Evolutionary conservation across 73 alveolate genomes (phyloP).

Genomic region (Loxodes magnus): DNA sequence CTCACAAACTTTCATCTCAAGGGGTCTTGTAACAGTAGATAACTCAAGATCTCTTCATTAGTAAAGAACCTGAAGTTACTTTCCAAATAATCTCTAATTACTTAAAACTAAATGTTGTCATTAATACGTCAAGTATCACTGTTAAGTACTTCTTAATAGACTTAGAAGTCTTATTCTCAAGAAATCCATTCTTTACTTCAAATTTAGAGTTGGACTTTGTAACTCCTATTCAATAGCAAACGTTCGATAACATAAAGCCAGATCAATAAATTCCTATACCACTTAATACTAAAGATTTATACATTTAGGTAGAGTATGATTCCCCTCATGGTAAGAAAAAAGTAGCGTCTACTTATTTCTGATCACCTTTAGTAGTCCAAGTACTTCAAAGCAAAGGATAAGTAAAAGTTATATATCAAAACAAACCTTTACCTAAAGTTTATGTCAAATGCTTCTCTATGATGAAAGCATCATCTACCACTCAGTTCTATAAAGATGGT

Average conservation of each 20-base stretch:
- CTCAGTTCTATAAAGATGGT: slow-evolving; percentile 83
- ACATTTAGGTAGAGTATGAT: slow-evolving; percentile 51
- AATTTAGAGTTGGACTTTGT: slow-evolving; percentile 66
- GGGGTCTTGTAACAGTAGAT: no score
- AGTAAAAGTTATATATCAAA: slow-evolving; percentile 55
- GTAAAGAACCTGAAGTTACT: no score
- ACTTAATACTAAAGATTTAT: slow-evolving; percentile 44
- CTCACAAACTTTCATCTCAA: no score
- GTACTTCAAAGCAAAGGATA: slow-evolving; percentile 69
- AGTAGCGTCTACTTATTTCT: slow-evolving; percentile 56
- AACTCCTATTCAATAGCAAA: slow-evolving; percentile 17
- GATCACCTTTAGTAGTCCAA: slow-evolving; percentile 44
- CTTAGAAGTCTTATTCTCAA: slow-evolving; percentile 71
- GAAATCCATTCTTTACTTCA: slow-evolving; percentile 73
- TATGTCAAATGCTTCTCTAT: slow-evolving; percentile 75
- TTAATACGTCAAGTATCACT: no score
- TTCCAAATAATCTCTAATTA: no score
- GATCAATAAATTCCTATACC: slow-evolving; percentile 52
- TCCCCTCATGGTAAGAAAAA: no score
- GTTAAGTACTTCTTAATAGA: no score
- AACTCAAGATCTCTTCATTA: no score
- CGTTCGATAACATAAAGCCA: slow-evolving; percentile 18
- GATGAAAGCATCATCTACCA: slow-evolving; percentile 32
- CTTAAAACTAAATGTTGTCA: no score
- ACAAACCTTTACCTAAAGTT: slow-evolving; percentile 58